These are phyloP conservation scores for Amanita muscaria DNA, from an alignment of 768 basidiomycete species.

Conservation along the genomic window DNA sequence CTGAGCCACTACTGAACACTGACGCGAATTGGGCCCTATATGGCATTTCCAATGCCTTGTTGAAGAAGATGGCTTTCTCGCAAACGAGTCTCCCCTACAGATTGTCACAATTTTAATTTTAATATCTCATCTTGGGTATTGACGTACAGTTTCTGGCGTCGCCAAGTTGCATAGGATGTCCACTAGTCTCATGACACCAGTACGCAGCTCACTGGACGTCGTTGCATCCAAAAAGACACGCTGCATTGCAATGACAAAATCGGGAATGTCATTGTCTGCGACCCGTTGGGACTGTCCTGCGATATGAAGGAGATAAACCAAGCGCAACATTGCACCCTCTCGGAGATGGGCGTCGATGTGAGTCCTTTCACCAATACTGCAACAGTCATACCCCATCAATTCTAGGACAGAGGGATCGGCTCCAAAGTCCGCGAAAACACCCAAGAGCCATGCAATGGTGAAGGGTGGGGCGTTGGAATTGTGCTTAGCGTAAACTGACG, in stretches of 20 bases:
- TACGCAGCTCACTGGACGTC: conserved; percentile 31
- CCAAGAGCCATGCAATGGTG: background rate
- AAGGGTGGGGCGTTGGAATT: background rate
- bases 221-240: conserved; percentile 49
- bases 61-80: conserved; percentile 33
- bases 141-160: conserved; percentile 1
- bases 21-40: conserved; percentile 45
- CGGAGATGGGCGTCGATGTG: background rate
- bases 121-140: background rate
- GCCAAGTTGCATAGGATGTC: conserved; percentile 1
- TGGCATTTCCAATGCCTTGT: conserved; percentile 30
- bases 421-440: conserved; percentile 15
- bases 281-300: conserved; percentile 26
- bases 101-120: background rate
- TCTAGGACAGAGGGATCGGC: conserved; percentile 1
- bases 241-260: conserved; percentile 40
- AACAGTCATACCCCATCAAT: background rate
- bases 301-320: conserved; percentile 6
- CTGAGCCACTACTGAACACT: conserved; percentile 42
- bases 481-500: conserved; percentile 3
- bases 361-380: background rate
- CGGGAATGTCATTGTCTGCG: conserved; percentile 31
- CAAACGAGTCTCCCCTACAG: conserved; percentile 41
- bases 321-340: background rate
- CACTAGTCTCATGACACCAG: conserved; percentile 1